Conservation (phyloP, 192 early-diverging fungal species). For the Coemansia sp. region DNA sequence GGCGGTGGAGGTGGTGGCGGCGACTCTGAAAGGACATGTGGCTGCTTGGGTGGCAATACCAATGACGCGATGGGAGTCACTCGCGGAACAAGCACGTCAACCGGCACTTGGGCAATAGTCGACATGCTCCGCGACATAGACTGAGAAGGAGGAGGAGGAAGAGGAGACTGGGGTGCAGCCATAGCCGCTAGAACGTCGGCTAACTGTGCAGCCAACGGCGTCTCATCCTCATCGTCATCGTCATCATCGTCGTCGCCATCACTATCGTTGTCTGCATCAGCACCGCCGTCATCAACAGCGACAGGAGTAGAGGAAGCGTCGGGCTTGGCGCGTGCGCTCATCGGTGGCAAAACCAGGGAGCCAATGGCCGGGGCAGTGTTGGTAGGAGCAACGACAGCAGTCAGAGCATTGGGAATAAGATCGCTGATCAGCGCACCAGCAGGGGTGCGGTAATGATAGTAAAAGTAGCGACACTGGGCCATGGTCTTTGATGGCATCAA, state of each 20-base stretch:
- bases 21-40: neutral
- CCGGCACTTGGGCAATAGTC: slow-evolving; percentile 24
- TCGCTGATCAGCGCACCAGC: slow-evolving; percentile 27
- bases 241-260: neutral
- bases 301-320: too few species aligned
- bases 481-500: slow-evolving; percentile 74
- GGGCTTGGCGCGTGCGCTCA: neutral
- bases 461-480: slow-evolving; percentile 76
- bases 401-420: slow-evolving; percentile 8
- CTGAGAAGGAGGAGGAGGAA: neutral
- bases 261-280: neutral
- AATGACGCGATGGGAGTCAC: slow-evolving; percentile 16
- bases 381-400: neutral
- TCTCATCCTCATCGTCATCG: slow-evolving; percentile 45
- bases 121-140: slow-evolving; percentile 6
- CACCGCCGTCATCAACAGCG: neutral
- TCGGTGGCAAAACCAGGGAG: slow-evolving; percentile 24
- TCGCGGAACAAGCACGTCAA: slow-evolving; percentile 13
- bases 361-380: slow-evolving; percentile 8
- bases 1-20: neutral
- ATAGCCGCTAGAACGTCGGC: slow-evolving; percentile 21
- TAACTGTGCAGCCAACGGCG: slow-evolving; percentile 42
- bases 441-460: slow-evolving; percentile 67
- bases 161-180: neutral
- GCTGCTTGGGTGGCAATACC: slow-evolving; percentile 20